Conservation (phyloP, 2,329 filamentous ascomycete species). For the Tolypocladium ophioglossoides region DNA sequence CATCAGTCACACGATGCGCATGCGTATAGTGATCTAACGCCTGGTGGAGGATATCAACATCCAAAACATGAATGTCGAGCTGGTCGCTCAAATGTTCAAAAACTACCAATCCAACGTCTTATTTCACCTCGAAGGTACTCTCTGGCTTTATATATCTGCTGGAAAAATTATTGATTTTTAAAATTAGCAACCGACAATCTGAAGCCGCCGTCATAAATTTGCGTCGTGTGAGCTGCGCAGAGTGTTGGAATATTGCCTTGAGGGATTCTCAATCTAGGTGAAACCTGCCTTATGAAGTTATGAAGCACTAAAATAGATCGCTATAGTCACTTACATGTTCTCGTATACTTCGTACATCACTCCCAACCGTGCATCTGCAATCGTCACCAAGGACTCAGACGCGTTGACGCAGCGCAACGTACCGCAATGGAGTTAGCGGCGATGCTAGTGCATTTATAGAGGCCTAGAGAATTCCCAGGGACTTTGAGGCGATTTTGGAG, state of each 20-base stretch:
- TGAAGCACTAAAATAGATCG: not conserved
- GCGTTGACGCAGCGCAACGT: not conserved
- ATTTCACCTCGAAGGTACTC: slow-evolving; percentile 87
- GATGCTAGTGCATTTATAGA: not conserved
- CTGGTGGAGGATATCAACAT: slow-evolving; percentile 78
- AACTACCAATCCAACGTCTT: slow-evolving; percentile 98
- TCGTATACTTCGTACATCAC: no score
- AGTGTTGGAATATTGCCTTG: not conserved
- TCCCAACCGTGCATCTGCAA: not conserved
- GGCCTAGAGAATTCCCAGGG: not conserved
- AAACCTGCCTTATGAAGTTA: not conserved
- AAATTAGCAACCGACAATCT: slow-evolving; percentile 69
- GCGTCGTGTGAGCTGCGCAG: not conserved
- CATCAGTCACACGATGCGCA: not conserved
- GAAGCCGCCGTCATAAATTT: slow-evolving; percentile 57
- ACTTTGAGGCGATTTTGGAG: no score
- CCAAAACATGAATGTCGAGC: slow-evolving; percentile 96
- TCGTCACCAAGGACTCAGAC: not conserved
- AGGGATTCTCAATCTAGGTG: no score
- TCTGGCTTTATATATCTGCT: not conserved
- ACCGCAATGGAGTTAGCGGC: not conserved
- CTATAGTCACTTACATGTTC: not conserved
- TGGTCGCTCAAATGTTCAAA: slow-evolving; percentile 99
- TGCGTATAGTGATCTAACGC: not conserved
- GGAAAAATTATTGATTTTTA: not conserved